Evolutionary conservation across 2,329 filamentous ascomycete genomes (phyloP).

Genomic region (Penicillium griseofulvum): DNA sequence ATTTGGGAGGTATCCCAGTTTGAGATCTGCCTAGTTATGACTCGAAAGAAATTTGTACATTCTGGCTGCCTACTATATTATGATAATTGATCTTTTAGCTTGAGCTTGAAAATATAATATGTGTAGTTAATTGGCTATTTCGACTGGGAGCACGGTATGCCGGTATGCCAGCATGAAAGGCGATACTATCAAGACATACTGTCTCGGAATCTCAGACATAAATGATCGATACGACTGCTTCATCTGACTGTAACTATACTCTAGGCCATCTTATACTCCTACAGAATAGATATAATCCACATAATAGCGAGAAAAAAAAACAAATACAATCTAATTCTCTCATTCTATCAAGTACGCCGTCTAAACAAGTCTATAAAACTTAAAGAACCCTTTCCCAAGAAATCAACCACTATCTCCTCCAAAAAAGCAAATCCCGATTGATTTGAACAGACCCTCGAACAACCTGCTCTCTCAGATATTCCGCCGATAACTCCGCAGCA

Average conservation of each 20-base stretch:
- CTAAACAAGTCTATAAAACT: background rate
- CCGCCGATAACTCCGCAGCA: conserved; percentile 1
- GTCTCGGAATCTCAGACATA: background rate
- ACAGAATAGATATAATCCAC: too few species aligned
- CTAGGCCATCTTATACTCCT: background rate
- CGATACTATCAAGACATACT: background rate
- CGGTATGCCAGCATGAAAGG: background rate
- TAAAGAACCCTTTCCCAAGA: too few species aligned
- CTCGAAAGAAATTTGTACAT: background rate
- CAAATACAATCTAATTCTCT: background rate
- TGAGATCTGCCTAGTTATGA: background rate
- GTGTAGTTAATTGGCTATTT: background rate
- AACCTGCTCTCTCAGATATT: background rate
- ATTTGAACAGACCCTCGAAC: background rate
- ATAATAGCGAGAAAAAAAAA: background rate
- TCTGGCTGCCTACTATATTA: background rate
- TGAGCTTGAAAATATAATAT: background rate
- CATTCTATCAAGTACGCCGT: background rate
- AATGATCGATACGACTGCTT: background rate
- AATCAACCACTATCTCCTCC: background rate
- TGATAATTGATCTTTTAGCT: background rate
- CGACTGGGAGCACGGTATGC: background rate
- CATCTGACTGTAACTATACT: too few species aligned
- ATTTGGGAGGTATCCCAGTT: too few species aligned
- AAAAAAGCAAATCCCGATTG: conserved; percentile 1